Evolutionary conservation across 495 filamentous ascomycete species (phyloP), one percentile per base, ranked within the genome.

Genomic region (Daldinia childiae): DNA sequence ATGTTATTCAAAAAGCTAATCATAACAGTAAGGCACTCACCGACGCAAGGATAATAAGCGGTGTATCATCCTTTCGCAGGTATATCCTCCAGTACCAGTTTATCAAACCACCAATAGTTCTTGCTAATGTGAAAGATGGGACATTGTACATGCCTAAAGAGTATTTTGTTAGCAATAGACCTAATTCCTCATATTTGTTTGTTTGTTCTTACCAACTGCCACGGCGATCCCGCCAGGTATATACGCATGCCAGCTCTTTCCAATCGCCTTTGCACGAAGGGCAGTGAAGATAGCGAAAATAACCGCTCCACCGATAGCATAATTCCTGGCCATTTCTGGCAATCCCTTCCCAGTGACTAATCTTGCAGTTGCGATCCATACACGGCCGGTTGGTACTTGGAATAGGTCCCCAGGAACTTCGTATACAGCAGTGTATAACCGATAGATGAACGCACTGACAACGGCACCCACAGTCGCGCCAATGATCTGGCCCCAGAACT

Each of bases 401-500:
- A 99, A 98, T 66, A 97, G 80, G 14, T 91, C 89, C 0, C 93
- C 92, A 0, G 96, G 95, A 7, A 99, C 87, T 36, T 90, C 82
- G 74, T 99, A 99, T 9, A 97, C 95, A 24, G 85, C 86, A 11
- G 93, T 95, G 75, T 99, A 99, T 54, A 98, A 84, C 62, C 90
- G 91, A 76, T 99, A 99, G 6, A 98, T 93, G 4, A 89, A 87
- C 0, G 96, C 93, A 48, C 90, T 93, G 11, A 97, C 87, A 4
- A 98, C 84, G 11, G 96, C 95, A 6, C 95, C 95, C n/a, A 93
- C 89, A 0, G 92, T 86, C 43, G 89, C 92, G 11, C 95, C 95
- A 54, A 99, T 93, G 19, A 98, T 89, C 76, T 98, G 96, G 1
- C 95, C 95, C 81, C 91, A 97, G 80, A 99, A 98, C 74, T 99